These are phyloP conservation scores for Trichoderma gamsii DNA, from an alignment of 495 filamentous ascomycete genomes.

Conservation along the genomic window DNA sequence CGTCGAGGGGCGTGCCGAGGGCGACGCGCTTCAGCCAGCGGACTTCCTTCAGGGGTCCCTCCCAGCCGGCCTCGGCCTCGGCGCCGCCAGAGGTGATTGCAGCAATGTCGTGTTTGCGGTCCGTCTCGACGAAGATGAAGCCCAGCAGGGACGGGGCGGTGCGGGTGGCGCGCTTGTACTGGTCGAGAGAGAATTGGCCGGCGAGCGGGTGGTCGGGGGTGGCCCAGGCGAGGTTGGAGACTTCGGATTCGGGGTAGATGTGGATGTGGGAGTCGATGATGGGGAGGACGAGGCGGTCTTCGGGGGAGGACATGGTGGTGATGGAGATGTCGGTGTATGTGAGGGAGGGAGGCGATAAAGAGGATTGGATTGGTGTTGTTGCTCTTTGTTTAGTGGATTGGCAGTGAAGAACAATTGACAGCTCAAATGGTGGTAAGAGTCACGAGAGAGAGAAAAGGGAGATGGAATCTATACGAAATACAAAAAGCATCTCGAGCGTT, in stretches of 20 bases:
- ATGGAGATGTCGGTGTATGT: not conserved
- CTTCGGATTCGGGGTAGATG: slow-evolving; percentile 63
- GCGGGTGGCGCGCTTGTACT: slow-evolving; percentile 33
- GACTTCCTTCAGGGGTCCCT: slow-evolving; percentile 62
- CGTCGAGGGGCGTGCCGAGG: slow-evolving; percentile 46
- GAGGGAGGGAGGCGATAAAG: not conserved
- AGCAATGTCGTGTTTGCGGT: slow-evolving; percentile 57
- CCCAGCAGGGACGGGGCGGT: slow-evolving; percentile 43
- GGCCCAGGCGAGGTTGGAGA: slow-evolving; percentile 58
- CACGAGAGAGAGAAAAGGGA: no score
- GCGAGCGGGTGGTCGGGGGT: slow-evolving; percentile 52
- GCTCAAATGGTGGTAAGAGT: no score
- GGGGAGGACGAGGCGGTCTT: slow-evolving; percentile 21
- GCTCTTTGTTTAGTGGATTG: not conserved
- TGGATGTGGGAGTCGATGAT: slow-evolving; percentile 87
- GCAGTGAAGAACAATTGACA: not conserved
- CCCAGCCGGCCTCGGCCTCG: slow-evolving; percentile 39
- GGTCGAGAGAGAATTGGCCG: slow-evolving; percentile 60
- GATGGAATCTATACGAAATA: not conserved
- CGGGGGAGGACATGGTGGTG: not conserved
- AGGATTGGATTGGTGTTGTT: not conserved
- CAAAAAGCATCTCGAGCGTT: no score
- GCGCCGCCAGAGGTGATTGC: slow-evolving; percentile 37
- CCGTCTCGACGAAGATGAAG: slow-evolving; percentile 77
- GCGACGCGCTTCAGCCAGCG: slow-evolving; percentile 58